A percentile compares a stretch with the other conserved stretches of the same genome.
Conservation (phyloP, 208 protist genomes). For the Crithidia sp. region DNA sequence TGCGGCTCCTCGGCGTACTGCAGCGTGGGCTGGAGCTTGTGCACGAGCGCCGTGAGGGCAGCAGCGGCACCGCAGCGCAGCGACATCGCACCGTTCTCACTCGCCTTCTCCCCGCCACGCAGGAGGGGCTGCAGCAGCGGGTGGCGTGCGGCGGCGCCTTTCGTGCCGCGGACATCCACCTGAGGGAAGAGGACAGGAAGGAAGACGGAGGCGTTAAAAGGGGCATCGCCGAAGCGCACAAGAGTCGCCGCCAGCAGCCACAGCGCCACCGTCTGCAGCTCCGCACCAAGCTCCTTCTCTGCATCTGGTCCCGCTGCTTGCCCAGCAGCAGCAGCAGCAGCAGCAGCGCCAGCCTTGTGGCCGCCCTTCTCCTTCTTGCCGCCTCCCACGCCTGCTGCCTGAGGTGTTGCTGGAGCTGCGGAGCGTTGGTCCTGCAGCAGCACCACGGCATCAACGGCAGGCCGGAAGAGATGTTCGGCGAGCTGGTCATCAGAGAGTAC, state of each 20-base stretch:
- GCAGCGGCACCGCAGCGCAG: slow-evolving; percentile 49
- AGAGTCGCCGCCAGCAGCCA: slow-evolving; percentile 55
- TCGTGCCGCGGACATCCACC: slow-evolving; percentile 46
- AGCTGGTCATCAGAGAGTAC: slow-evolving; percentile 39
- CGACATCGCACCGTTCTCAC: not conserved
- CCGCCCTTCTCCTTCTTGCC: not conserved
- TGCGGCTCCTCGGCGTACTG: slow-evolving; percentile 81
- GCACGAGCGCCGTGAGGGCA: slow-evolving; percentile 45
- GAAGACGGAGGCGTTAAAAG: slow-evolving; percentile 59
- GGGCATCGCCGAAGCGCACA: slow-evolving; percentile 56
- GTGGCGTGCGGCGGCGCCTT: slow-evolving; percentile 35
- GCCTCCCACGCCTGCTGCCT: not conserved
- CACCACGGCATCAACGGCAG: slow-evolving; percentile 41
- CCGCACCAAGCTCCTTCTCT: slow-evolving; percentile 4
- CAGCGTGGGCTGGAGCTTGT: slow-evolving; percentile 62
- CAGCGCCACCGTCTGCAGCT: slow-evolving; percentile 49
- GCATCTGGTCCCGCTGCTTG: not conserved
- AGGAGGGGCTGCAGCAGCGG: slow-evolving; percentile 80
- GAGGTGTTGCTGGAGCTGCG: not conserved
- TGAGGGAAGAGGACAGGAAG: slow-evolving; percentile 75
- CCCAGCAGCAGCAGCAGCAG: too few relatives aligned
- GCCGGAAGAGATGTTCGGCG: slow-evolving; percentile 50
- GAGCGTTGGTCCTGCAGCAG: slow-evolving; percentile 21
- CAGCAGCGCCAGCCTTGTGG: not conserved
- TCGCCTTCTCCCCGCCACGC: slow-evolving; percentile 16